Evolutionary conservation across 2,329 filamentous ascomycete species (phyloP), one percentile per base, ranked within the genome.

Genomic region (Diplodia mutila): DNA sequence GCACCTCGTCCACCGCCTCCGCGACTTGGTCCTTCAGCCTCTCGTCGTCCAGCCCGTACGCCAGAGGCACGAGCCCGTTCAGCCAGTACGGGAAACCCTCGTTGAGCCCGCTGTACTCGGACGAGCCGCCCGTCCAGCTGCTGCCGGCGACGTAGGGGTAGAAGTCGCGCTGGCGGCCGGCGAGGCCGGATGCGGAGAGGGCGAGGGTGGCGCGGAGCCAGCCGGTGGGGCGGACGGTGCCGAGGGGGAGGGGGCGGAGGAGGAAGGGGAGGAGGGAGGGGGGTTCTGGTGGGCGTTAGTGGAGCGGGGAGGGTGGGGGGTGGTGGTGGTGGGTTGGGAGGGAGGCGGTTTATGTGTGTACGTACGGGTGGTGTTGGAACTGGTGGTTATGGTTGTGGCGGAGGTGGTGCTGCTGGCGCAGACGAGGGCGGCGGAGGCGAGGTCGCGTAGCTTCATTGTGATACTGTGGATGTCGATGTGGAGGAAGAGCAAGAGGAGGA

Each of bases 11-110:
- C 6, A 83, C 73, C 34, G 81, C 81, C 5, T 75, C 69, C 21
- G 80, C 77, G 8, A 85, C 82, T 69, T 88, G 85, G 0, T 69
- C 71, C 70, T 85, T 84, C n/a, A 88, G 75, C 5, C 81, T 75
- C 3, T 75, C 70, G 71, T 87, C 82, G 61, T 85, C 78, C 4
- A 85, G 73, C 0, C 75, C 75, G 69, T 84, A 88, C 1, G 86
- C 85, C 27, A 88, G 78, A 21, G 86, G 85, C 1, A 88, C 85
- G 1, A 87, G 77, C 4, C 82, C 84, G 70, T 88, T 87, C 71
- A 86, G 84, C 84, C 85, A 88, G 73, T 88, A 89, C 0, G 85
- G 84, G 29, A 83, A 80, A 1, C 81, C 84, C 75, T 88, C 86
- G 70, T 87, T 81, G 2, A 87, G 76, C 25, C 75, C 75, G 14